A percentile compares a stretch with the other conserved stretches of the same genome.
phyloP scores from a whole-genome alignment of 306 rosid species.

The Rosa rugosa region DNA sequence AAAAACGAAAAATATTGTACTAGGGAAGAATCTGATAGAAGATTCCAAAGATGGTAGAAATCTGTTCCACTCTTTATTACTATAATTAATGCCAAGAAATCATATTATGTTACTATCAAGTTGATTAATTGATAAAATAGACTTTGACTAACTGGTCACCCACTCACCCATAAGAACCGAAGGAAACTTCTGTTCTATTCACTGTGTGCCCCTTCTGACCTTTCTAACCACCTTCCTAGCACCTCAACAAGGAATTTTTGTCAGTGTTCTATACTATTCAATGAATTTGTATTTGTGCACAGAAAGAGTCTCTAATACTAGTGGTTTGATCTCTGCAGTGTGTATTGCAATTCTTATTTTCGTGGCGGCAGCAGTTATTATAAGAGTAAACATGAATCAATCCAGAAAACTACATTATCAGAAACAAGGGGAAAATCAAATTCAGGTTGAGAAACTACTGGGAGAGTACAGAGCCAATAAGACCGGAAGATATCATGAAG shows the following conservation, averaged over 20 bases:
- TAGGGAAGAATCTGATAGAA: background rate
- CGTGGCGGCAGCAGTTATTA: conserved; percentile 21
- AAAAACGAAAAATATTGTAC: background rate
- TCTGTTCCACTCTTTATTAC: background rate
- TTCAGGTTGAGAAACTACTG: conserved; percentile 30
- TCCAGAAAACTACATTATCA: conserved; percentile 17
- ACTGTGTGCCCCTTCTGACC: background rate
- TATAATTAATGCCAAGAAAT: background rate
- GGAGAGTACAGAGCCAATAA: conserved; percentile 21
- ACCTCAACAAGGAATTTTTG: background rate
- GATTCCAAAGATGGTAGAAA: background rate
- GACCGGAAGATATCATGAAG: background rate
- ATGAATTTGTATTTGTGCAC: background rate
- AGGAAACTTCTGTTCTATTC: background rate
- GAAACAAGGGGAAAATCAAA: conserved; percentile 33
- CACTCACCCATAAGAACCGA: background rate
- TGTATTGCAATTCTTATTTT: conserved; percentile 31
- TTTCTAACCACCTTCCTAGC: background rate
- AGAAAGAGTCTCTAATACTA: background rate
- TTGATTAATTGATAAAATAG: background rate
- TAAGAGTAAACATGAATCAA: conserved; percentile 26
- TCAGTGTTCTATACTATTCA: background rate
- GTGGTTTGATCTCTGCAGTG: conserved; percentile 39
- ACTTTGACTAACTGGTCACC: background rate
- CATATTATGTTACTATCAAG: background rate